These are phyloP conservation scores for Calocybe gambosa DNA, from an alignment of 1,284 basidiomycete species.

Conservation along the genomic window DNA sequence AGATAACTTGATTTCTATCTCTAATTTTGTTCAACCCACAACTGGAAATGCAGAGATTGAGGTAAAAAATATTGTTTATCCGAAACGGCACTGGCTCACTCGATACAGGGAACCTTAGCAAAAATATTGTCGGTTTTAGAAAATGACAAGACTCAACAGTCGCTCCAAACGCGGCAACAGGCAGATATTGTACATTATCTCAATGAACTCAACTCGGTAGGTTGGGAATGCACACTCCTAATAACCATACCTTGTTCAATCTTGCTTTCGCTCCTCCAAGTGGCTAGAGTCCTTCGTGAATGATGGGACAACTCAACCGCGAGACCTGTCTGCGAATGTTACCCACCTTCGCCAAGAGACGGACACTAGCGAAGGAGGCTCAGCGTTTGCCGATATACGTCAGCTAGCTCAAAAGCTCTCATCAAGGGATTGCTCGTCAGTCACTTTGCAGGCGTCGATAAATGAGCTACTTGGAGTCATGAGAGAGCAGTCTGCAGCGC, in stretches of 20 bases:
- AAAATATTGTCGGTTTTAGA: conserved; percentile 41
- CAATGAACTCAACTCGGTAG: conserved; percentile 64
- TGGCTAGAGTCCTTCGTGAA: conserved; percentile 82
- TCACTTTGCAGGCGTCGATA: conserved; percentile 39
- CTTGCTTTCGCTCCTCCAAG: conserved; percentile 28
- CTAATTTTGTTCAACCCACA: conserved; percentile 1
- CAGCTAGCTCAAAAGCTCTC: conserved; percentile 35
- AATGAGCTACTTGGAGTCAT: conserved; percentile 40
- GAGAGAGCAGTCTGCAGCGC: conserved; percentile 28
- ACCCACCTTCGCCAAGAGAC: conserved; percentile 55
- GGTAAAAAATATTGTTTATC: conserved; percentile 6
- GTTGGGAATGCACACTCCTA: conserved; percentile 13
- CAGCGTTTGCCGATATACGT: conserved; percentile 29
- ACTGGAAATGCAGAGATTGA: conserved; percentile 1
- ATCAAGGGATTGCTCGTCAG: conserved; percentile 36
- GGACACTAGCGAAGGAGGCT: conserved; percentile 21
- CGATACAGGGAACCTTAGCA: conserved; percentile 27
- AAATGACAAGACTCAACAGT: conserved; percentile 40
- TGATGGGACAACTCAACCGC: conserved; percentile 65
- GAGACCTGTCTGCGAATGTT: conserved; percentile 52
- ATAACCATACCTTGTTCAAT: not conserved
- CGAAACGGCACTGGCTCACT: not conserved
- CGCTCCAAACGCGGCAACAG: conserved; percentile 52
- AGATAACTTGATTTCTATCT: conserved; percentile 11
- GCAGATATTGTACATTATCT: conserved; percentile 67